phyloP scores from a whole-genome alignment of 768 basidiomycete species.

The Amanita muscaria region DNA sequence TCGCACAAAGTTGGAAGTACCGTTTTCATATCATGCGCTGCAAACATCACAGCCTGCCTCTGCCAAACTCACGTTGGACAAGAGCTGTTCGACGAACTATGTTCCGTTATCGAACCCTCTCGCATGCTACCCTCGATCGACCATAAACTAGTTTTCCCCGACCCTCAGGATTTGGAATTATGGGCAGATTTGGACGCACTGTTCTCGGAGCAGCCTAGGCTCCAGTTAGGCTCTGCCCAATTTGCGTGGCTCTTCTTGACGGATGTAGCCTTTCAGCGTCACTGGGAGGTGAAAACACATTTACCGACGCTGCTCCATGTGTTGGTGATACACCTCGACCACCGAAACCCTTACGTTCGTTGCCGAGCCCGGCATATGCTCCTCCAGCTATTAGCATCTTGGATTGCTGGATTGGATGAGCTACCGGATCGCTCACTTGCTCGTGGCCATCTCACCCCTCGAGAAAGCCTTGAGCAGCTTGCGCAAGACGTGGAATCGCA shows the following conservation, averaged over 20 bases:
- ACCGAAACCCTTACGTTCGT: slow-evolving; percentile 61
- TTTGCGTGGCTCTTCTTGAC: slow-evolving; percentile 82
- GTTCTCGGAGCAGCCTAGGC: slow-evolving; percentile 62
- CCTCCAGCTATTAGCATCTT: slow-evolving; percentile 77
- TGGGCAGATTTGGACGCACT: slow-evolving; percentile 76
- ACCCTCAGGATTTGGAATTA: slow-evolving; percentile 59
- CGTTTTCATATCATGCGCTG: slow-evolving; percentile 70
- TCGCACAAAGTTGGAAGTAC: slow-evolving; percentile 76
- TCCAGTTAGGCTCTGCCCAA: slow-evolving; percentile 74
- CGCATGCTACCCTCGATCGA: slow-evolving; percentile 76
- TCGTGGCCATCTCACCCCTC: slow-evolving; percentile 39
- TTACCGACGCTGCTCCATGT: slow-evolving; percentile 73
- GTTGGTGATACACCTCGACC: slow-evolving; percentile 76
- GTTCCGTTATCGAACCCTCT: slow-evolving; percentile 73
- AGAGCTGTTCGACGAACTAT: slow-evolving; percentile 75
- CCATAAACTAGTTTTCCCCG: slow-evolving; percentile 56
- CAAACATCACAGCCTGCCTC: slow-evolving; percentile 76
- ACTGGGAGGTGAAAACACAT: slow-evolving; percentile 64
- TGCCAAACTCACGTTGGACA: slow-evolving; percentile 68
- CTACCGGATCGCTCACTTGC: slow-evolving; percentile 48
- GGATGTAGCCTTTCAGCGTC: slow-evolving; percentile 66
- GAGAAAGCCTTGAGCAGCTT: slow-evolving; percentile 41
- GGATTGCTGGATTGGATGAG: slow-evolving; percentile 71
- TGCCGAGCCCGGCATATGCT: slow-evolving; percentile 68
- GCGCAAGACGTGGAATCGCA: slow-evolving; percentile 48